Evolutionary conservation across 495 filamentous ascomycete species (phyloP), one percentile per base, ranked within the genome.

Genomic region (Cercophora newfieldiana): DNA sequence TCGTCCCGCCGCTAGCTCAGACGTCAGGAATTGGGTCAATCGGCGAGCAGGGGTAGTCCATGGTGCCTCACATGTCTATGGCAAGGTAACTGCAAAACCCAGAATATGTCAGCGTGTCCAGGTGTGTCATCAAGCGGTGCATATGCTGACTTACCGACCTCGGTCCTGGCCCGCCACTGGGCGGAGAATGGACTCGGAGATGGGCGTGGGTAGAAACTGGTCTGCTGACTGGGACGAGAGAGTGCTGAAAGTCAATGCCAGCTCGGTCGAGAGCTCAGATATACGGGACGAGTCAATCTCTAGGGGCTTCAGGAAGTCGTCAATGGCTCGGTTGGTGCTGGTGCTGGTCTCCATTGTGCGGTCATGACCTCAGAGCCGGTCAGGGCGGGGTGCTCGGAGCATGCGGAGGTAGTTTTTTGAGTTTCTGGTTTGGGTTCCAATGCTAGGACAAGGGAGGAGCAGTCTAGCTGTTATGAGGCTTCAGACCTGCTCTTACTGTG

Each of bases 181-280:
- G 31, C 91, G 79, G 64, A 87, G 54, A 48, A 82, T 77, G 7
- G 80, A 80, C 65, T 82, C 86, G 31, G 89, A 91, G 64, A 95
- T 89, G 2, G 91, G 91, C 2, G 91, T 95, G 2, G 91, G 85
- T 29, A 95, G 79, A 63, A 94, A 94, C 72, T 94, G 91, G 51
- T 91, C 79, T 33, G 83, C 71, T 6, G 90, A 91, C 8, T 86
- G 80, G 63, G 87, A 78, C 26, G 91, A 89, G 56, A 95, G 81
- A 19, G 85, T 69, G 54, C 78, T 78, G 69, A 89, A 95, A 31
- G 85, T 87, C 29, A 68, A 77, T 59, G 82, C 84, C 37, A 93
- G 85, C 60, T 84, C 84, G 58, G 79, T 81, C 0, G 91, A 86
- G 54, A 94, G 79, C 60, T 78, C 76, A 62, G 89, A 81, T 12